phyloP scores from a whole-genome alignment of 768 basidiomycete species.

The Lactarius sp. region DNA sequence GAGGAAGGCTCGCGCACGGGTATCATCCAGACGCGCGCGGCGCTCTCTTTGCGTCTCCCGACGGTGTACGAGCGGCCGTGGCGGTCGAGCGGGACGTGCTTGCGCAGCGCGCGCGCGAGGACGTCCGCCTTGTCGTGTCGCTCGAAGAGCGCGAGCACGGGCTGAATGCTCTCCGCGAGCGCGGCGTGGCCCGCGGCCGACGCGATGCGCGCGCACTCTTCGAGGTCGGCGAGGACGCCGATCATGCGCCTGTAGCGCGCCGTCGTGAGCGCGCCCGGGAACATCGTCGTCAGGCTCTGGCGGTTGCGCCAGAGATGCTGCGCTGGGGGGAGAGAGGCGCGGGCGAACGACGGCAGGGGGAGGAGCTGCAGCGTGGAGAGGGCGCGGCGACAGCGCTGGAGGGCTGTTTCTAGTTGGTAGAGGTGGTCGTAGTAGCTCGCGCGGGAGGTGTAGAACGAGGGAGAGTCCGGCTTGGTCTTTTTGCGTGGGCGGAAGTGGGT shows the following conservation, averaged over 20 bases:
- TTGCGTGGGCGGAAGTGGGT: neutral
- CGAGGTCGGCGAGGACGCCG: slow-evolving; percentile 58
- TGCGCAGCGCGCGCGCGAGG: slow-evolving; percentile 46
- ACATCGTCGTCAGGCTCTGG: slow-evolving; percentile 50
- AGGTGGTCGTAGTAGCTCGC: slow-evolving; percentile 71
- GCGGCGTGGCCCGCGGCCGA: slow-evolving; percentile 52
- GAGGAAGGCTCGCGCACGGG: slow-evolving; percentile 39
- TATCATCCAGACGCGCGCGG: slow-evolving; percentile 92
- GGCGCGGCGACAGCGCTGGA: slow-evolving; percentile 49
- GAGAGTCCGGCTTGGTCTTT: slow-evolving; percentile 50
- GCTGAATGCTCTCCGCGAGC: slow-evolving; percentile 45
- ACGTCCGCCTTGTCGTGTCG: slow-evolving; percentile 50
- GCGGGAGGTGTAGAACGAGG: slow-evolving; percentile 82
- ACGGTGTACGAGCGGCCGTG: slow-evolving; percentile 82
- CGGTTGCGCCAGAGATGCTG: slow-evolving; percentile 67
- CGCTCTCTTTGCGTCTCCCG: slow-evolving; percentile 85
- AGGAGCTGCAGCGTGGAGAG: slow-evolving; percentile 64
- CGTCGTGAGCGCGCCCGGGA: slow-evolving; percentile 58
- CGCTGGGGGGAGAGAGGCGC: slow-evolving; percentile 51
- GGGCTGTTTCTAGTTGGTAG: slow-evolving; percentile 57
- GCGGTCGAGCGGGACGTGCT: slow-evolving; percentile 59
- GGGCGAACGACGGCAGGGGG: slow-evolving; percentile 72
- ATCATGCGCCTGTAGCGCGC: slow-evolving; percentile 65
- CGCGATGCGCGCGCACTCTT: slow-evolving; percentile 58
- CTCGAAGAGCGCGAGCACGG: slow-evolving; percentile 60